A percentile compares a stretch with the other conserved stretches of the same genome.
These are phyloP conservation scores for Veloboletus limbatus DNA, from an alignment of 1,284 basidiomycete genomes.

Conservation along the genomic window DNA sequence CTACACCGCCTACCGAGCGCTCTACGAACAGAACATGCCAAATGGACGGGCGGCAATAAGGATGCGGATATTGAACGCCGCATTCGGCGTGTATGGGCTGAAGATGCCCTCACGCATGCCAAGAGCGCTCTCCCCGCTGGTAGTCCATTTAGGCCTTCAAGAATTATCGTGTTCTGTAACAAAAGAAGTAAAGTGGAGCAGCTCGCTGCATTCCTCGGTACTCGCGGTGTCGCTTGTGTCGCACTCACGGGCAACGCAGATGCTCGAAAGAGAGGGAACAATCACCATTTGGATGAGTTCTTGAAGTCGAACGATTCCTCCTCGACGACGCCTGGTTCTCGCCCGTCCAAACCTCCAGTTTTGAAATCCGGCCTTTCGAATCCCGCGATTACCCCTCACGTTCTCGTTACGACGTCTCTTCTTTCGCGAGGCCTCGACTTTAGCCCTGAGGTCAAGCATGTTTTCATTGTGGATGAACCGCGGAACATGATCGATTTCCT, in stretches of 20 bases:
- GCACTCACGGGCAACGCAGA: slow-evolving; percentile 58
- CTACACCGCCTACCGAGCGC: slow-evolving; percentile 74
- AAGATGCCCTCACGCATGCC: slow-evolving; percentile 50
- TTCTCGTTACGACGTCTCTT: slow-evolving; percentile 86
- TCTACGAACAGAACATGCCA: slow-evolving; percentile 69
- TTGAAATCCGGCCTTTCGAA: slow-evolving; percentile 20
- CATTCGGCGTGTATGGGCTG: slow-evolving; percentile 70
- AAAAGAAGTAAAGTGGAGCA: slow-evolving; percentile 63
- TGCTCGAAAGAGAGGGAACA: slow-evolving; percentile 60
- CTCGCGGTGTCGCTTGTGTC: slow-evolving; percentile 63
- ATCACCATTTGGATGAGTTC: slow-evolving; percentile 74
- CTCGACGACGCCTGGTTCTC: slow-evolving; percentile 1
- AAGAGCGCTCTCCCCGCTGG: slow-evolving; percentile 22
- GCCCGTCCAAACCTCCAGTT: slow-evolving; percentile 12
- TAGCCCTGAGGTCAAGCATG: slow-evolving; percentile 67
- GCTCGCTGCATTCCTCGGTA: slow-evolving; percentile 54
- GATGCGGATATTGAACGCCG: slow-evolving; percentile 75
- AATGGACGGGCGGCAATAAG: slow-evolving; percentile 76
- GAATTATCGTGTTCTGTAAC: slow-evolving; percentile 82
- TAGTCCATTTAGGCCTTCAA: slow-evolving; percentile 39
- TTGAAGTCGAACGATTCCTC: slow-evolving; percentile 36
- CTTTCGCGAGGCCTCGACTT: slow-evolving; percentile 92
- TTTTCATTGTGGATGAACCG: slow-evolving; percentile 83
- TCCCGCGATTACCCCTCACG: slow-evolving; percentile 46
- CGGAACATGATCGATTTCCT: slow-evolving; percentile 87